These are phyloP conservation scores for Trichoderma gamsii DNA, from an alignment of 495 filamentous ascomycete species.

Conservation along the genomic window DNA sequence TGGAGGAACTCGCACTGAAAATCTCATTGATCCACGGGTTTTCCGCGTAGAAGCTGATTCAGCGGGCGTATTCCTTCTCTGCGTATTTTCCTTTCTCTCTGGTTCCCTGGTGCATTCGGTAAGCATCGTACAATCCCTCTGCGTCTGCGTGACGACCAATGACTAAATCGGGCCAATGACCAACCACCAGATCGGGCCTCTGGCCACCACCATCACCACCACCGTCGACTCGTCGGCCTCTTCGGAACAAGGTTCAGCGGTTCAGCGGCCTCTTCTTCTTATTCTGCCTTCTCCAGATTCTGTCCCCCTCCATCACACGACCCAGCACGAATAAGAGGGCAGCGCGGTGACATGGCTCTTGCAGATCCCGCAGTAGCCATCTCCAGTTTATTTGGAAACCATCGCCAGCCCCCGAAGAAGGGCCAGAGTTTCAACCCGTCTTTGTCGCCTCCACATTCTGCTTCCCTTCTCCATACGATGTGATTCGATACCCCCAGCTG, in stretches of 20 bases:
- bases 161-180: neutral
- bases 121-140: neutral
- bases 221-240: neutral
- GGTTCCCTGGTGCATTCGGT: neutral
- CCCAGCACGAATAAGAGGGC: neutral
- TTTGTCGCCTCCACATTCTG: neutral
- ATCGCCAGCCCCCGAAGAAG: neutral
- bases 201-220: neutral
- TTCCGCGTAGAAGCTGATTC: neutral
- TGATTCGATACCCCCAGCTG: neutral
- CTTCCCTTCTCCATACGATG: neutral
- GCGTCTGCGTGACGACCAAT: neutral
- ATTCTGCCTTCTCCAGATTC: slow-evolving; percentile 4
- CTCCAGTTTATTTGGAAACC: neutral
- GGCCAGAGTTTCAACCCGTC: slow-evolving; percentile 1
- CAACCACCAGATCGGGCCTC: neutral
- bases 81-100: neutral
- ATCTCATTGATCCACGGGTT: neutral
- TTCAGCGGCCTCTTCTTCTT: slow-evolving; percentile 5
- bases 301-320: neutral
- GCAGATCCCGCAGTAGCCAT: neutral
- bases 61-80: neutral
- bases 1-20: neutral
- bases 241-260: slow-evolving; percentile 6
- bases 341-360: neutral